Percentiles rank a stretch among this genome's conserved stretches.
phyloP scores from a whole-genome alignment of 2,329 filamentous ascomycete species.

The Botryotinia calthae region DNA sequence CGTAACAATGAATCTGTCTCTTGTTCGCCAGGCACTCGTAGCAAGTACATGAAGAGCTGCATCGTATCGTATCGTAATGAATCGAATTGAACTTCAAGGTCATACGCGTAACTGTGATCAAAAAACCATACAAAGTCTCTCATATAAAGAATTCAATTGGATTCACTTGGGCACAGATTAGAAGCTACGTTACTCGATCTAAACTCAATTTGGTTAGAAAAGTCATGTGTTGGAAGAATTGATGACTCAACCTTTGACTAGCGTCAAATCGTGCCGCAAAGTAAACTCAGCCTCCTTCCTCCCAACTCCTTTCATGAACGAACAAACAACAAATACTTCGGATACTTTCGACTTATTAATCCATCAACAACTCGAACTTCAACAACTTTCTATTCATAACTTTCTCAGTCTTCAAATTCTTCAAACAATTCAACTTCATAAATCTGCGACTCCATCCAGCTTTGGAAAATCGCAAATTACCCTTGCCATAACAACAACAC shows the following conservation, averaged over 20 bases:
- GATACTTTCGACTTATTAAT: conserved; percentile 23
- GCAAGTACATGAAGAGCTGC: neutral
- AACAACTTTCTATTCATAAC: conserved; percentile 9
- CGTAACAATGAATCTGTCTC: neutral
- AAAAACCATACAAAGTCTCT: neutral
- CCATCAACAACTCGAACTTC: conserved; percentile 7
- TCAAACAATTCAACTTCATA: neutral
- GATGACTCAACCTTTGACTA: conserved; percentile 8
- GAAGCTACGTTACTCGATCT: neutral
- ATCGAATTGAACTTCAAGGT: neutral
- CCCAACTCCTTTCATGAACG: conserved; percentile 15
- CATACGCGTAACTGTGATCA: neutral
- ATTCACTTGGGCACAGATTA: neutral
- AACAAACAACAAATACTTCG: conserved; percentile 27
- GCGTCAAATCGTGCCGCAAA: conserved; percentile 1
- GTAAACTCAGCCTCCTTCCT: conserved; percentile 16
- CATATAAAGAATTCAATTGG: neutral
- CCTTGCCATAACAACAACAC: conserved; percentile 26
- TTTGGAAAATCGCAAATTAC: conserved; percentile 32
- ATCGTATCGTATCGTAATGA: too few species aligned
- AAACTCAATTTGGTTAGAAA: neutral
- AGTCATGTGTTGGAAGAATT: conserved; percentile 1
- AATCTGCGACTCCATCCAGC: conserved; percentile 28
- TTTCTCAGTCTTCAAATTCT: neutral
- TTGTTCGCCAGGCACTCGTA: neutral